Percentiles rank a stretch among this genome's conserved stretches.
These are phyloP conservation scores for Scortechinia acanthostroma DNA, from an alignment of 2,329 filamentous ascomycete species.

Conservation along the genomic window DNA sequence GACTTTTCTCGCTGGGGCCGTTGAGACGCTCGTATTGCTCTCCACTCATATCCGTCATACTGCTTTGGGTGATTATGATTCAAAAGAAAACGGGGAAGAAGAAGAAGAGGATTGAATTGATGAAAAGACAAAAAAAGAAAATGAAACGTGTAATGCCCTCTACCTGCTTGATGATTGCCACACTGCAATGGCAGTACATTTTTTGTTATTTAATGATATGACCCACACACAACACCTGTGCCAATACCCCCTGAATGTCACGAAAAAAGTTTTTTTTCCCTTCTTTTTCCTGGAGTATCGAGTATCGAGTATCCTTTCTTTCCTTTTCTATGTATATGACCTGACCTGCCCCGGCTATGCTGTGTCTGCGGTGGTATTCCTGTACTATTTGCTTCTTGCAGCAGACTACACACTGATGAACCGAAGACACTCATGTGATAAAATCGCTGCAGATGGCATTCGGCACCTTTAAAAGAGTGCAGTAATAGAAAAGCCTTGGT, in stretches of 20 bases:
- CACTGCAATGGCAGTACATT: neutral
- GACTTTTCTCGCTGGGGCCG: constrained; percentile 31
- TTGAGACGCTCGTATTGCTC: constrained; percentile 6
- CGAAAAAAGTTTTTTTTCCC: neutral
- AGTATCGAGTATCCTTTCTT: no score
- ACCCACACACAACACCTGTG: neutral
- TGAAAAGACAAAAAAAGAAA: neutral
- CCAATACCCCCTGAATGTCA: neutral
- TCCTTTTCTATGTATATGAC: neutral
- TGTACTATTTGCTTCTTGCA: no score
- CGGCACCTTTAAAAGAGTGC: no score
- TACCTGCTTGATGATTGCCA: no score
- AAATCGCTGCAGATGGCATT: no score
- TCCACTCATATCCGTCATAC: neutral
- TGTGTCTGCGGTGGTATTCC: no score
- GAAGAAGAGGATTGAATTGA: neutral
- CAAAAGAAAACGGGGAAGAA: neutral
- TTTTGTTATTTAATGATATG: neutral
- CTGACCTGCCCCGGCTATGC: no score
- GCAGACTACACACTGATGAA: no score
- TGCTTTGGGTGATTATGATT: neutral
- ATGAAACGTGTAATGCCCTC: neutral
- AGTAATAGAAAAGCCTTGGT: no score
- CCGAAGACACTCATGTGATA: no score
- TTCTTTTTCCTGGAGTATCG: no score